Base-by-base conservation (phyloP, 306 rosid species). In the Cyamopsis tetragonoloba region DNA sequence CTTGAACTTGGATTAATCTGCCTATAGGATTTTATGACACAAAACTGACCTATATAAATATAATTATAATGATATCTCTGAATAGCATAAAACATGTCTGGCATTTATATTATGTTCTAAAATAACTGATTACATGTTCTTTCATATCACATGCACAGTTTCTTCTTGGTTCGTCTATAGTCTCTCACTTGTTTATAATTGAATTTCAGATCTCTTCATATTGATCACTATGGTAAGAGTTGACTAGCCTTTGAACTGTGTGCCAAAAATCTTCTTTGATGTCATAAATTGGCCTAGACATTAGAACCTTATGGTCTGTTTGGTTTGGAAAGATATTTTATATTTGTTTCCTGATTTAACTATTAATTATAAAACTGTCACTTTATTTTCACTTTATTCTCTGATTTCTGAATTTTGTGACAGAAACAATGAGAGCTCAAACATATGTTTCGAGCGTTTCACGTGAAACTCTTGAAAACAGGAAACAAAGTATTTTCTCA, bases 1-100 rank as follows among this genome's bases (percentile, higher is more conserved):
- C 12, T 74, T 42, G 48, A 58, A 47, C 26, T 15, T 62, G 56
- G 63, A 38, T 66, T 60, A 19, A n/a, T n/a, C 44, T 69, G 56
- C 3, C 38, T 54, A n/a, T n/a, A 31, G n/a, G 6, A 58, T 20
- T 32, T 62, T 32, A 11, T 44, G 24, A 64, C 20, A 5, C 46
- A 19, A 42, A 63, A 43, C 37, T 74, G 63, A 42, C 57, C 15
- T 10, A 20, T 53, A 28, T 19, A 46, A n/a, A 37, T 15, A 24
- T n/a, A 27, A 10, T 28, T 6, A 24, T 9, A 8, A 14, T 30
- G 27, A 65, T 12, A 65, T 47, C 31, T 58, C 43, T 2, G 19
- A 14, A 17, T 31, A 32, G 13, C 37, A 23, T 50, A 31, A 44
- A 31, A 39, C 38, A 1, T 62, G 53, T 28, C 17, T 43, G 24